Percentiles rank a stretch among this genome's conserved stretches.
phyloP scores from a whole-genome alignment of 192 early-diverging fungal species.

The Chytriomyces sp. region DNA sequence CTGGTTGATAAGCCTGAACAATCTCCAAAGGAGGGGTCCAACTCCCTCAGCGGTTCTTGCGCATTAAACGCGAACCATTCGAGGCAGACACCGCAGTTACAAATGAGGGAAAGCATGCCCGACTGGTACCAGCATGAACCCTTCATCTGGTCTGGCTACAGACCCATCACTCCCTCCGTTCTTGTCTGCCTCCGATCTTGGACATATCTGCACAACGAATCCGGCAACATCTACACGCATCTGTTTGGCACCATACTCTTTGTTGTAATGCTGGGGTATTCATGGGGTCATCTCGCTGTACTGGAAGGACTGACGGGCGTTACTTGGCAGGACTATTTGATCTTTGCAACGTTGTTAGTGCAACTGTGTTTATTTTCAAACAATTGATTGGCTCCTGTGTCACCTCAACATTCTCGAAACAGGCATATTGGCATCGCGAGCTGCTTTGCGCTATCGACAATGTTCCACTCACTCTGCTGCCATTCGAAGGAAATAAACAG shows the following conservation, averaged over 20 bases:
- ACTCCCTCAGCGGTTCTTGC: too few relatives aligned
- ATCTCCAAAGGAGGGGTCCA: too few relatives aligned
- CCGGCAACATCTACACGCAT: slow-evolving; percentile 90
- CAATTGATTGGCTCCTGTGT: too few relatives aligned
- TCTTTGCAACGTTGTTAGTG: slow-evolving; percentile 6
- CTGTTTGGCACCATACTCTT: slow-evolving; percentile 69
- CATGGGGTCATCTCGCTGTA: neutral
- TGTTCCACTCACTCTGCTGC: slow-evolving; percentile 23
- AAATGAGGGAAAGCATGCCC: slow-evolving; percentile 9
- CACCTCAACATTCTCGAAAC: neutral
- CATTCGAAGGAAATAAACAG: slow-evolving; percentile 15
- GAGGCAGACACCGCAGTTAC: neutral
- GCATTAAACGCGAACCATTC: too few relatives aligned
- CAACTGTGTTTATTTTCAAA: too few relatives aligned
- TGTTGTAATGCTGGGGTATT: slow-evolving; percentile 22
- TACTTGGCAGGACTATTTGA: neutral
- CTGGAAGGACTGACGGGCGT: neutral
- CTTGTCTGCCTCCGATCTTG: slow-evolving; percentile 73
- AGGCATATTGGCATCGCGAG: slow-evolving; percentile 12
- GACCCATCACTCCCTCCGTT: slow-evolving; percentile 78
- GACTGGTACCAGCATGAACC: slow-evolving; percentile 68
- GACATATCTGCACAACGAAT: slow-evolving; percentile 90
- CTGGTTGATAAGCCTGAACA: too few relatives aligned
- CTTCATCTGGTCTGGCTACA: slow-evolving; percentile 79
- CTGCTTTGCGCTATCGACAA: slow-evolving; percentile 10